phyloP scores from a whole-genome alignment of 2,329 filamentous ascomycete genomes.

The Dactylellina haptotyla region DNA sequence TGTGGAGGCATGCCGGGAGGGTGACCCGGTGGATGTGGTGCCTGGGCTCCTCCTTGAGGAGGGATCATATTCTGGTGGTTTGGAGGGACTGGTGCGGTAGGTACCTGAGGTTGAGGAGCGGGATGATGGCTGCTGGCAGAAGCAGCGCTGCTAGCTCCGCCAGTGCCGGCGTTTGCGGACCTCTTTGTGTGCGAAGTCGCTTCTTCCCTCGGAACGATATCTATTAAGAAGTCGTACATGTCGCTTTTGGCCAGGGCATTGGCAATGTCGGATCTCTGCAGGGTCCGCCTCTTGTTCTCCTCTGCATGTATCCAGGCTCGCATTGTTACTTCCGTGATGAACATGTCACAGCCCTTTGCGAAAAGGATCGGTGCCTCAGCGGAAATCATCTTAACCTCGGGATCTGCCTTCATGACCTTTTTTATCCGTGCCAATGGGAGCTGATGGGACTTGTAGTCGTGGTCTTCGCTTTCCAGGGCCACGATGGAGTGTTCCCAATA shows the following conservation, averaged over 20 bases:
- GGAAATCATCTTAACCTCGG: conserved; percentile 99
- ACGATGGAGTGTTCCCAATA: conserved; percentile 99
- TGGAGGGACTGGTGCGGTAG: conserved; percentile 66
- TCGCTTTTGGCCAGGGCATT: conserved; percentile 95
- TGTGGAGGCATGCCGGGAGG: conserved; percentile 84
- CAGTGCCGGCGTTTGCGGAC: conserved; percentile 64
- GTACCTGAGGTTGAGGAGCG: conserved; percentile 65
- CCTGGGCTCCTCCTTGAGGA: conserved; percentile 71
- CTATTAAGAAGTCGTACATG: conserved; percentile 99
- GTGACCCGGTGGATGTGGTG: conserved; percentile 71
- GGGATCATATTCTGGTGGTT: conserved; percentile 70
- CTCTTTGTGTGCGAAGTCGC: conserved; percentile 82
- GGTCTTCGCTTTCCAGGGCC: conserved; percentile 90
- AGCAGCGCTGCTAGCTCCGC: conserved; percentile 66
- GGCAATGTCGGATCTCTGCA: conserved; percentile 96
- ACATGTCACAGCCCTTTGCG: conserved; percentile 98
- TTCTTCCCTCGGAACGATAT: conserved; percentile 96
- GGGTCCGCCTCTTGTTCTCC: conserved; percentile 95
- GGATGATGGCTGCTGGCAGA: conserved; percentile 63
- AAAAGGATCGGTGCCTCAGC: conserved; percentile 97
- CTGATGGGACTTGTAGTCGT: conserved; percentile 99
- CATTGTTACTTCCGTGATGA: conserved; percentile 99
- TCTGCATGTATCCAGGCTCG: conserved; percentile 99
- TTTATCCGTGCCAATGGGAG: conserved; percentile 97
- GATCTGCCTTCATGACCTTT: conserved; percentile 99